Percentiles rank a stretch among this genome's conserved stretches.
phyloP scores from a whole-genome alignment of 495 filamentous ascomycete species.

The Daldinia grandis region DNA sequence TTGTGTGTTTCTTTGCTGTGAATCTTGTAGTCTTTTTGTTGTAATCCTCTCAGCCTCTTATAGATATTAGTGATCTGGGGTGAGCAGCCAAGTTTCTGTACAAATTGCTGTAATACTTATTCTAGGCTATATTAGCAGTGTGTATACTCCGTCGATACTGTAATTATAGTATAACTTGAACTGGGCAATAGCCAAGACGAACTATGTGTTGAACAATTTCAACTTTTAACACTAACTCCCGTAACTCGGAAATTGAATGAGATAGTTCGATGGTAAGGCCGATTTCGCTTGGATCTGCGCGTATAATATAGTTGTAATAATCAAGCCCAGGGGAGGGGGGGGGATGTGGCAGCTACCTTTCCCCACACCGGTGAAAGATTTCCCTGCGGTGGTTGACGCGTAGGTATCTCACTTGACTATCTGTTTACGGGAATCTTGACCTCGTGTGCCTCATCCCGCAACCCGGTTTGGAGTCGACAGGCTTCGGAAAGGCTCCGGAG shows the following conservation, averaged over 20 bases:
- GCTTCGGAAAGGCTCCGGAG: constrained; percentile 31
- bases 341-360: constrained; percentile 6
- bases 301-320: background rate
- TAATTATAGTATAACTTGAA: background rate
- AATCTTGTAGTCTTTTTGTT: background rate
- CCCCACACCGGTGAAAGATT: constrained; percentile 25
- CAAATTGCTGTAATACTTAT: background rate
- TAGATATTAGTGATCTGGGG: background rate
- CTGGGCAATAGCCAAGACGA: background rate
- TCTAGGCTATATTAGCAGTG: background rate
- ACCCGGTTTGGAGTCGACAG: constrained; percentile 15
- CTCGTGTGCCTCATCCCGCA: constrained; percentile 12
- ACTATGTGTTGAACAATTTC: background rate
- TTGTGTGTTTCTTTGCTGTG: background rate
- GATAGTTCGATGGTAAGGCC: background rate
- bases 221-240: background rate
- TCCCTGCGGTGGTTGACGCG: background rate
- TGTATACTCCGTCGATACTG: background rate
- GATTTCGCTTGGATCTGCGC: background rate
- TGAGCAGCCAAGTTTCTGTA: background rate
- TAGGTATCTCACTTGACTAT: background rate
- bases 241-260: background rate
- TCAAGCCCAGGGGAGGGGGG: background rate
- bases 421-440: background rate
- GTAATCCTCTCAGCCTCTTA: background rate